phyloP scores from a whole-genome alignment of 1,139 yeast species.

The Arxiozyma telluris region DNA sequence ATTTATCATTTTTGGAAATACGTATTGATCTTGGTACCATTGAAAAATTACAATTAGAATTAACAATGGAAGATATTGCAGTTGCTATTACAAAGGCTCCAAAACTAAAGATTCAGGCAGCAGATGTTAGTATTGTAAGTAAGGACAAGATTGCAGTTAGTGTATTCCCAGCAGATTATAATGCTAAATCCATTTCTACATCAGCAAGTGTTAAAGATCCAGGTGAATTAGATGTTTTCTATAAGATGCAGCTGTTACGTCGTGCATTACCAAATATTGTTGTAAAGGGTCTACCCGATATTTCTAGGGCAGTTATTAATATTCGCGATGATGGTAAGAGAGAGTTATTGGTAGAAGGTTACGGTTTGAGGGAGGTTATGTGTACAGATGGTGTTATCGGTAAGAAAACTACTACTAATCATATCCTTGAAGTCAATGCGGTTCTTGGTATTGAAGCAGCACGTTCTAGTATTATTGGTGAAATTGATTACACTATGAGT shows the following conservation, averaged over 20 bases:
- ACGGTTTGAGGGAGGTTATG: constrained; percentile 94
- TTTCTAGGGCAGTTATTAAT: constrained; percentile 92
- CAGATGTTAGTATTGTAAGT: constrained; percentile 65
- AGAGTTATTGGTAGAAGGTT: constrained; percentile 94
- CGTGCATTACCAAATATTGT: constrained; percentile 79
- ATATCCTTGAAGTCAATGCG: constrained; percentile 77
- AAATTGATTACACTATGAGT: constrained; percentile 96
- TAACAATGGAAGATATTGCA: constrained; percentile 79
- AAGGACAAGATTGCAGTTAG: constrained; percentile 66
- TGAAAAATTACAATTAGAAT: constrained; percentile 81
- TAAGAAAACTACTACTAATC: constrained; percentile 79
- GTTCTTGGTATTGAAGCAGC: constrained; percentile 98
- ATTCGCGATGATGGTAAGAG: constrained; percentile 74
- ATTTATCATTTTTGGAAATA: constrained; percentile 69
- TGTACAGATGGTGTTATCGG: constrained; percentile 96
- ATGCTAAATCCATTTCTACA: constrained; percentile 32
- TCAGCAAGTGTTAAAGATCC: constrained; percentile 38
- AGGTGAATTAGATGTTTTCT: constrained; percentile 60
- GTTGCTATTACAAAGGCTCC: constrained; percentile 77
- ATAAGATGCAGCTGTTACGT: constrained; percentile 82
- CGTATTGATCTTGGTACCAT: constrained; percentile 78
- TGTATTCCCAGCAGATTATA: constrained; percentile 50
- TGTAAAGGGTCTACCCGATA: constrained; percentile 86
- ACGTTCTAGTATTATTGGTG: constrained; percentile 81
- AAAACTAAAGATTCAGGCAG: constrained; percentile 69